A percentile compares a stretch with the other conserved stretches of the same genome.
Evolutionary conservation across 1,284 basidiomycete genomes (phyloP).

Genomic region (Bjerkandera adusta): DNA sequence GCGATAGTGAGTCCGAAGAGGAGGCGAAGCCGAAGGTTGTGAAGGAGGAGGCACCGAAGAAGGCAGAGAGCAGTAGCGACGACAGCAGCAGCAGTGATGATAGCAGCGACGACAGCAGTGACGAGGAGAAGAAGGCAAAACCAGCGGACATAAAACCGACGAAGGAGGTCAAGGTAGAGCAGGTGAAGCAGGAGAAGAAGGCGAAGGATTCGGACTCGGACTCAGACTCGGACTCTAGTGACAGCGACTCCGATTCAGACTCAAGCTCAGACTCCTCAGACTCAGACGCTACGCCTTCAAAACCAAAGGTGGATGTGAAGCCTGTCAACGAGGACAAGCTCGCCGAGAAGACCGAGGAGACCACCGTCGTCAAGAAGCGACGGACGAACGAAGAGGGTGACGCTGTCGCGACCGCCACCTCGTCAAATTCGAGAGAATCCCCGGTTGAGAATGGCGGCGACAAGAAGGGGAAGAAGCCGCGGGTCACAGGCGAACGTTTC

Average conservation of each 20-base stretch:
- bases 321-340: conserved; percentile 10
- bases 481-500: conserved; percentile 48
- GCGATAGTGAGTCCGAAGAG: conserved; percentile 3
- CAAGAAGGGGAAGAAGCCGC: conserved; percentile 21
- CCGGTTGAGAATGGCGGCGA: conserved; percentile 22
- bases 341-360: conserved; percentile 19
- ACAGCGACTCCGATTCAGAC: conserved; percentile 9
- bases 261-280: conserved; percentile 11
- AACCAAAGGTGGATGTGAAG: neutral
- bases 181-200: conserved; percentile 1
- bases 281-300: conserved; percentile 9
- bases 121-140: conserved; percentile 10
- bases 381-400: conserved; percentile 48
- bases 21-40: conserved; percentile 5
- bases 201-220: conserved; percentile 1
- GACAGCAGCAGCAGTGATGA: conserved; percentile 11
- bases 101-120: conserved; percentile 8
- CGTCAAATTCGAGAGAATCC: conserved; percentile 14
- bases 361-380: conserved; percentile 54
- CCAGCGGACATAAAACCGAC: conserved; percentile 1
- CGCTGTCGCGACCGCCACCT: conserved; percentile 44
- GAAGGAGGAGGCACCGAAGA: conserved; percentile 12
- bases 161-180: neutral
- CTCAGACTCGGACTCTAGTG: conserved; percentile 9
- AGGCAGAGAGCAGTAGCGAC: neutral